Base-by-base conservation (phyloP, 148 eudicot genomes). In the Pouteria glomerata region DNA sequence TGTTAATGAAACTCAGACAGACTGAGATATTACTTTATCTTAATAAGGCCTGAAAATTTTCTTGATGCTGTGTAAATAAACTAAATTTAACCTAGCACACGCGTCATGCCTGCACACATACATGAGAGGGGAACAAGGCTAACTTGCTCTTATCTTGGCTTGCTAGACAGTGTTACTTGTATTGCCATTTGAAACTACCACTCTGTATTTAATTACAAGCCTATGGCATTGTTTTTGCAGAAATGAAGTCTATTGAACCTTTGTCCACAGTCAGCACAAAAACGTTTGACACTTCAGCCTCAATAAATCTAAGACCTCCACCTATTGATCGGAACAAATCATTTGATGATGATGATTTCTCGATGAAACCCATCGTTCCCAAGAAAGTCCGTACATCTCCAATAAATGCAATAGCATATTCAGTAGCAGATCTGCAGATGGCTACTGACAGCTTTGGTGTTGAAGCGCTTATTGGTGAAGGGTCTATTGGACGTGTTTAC, bases 371-470 rank as follows among this genome's bases (percentile, higher is more conserved):
- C 24, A 76, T 87, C 47, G 82, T 85, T 57, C 66, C 82, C 75
- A 95, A 88, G 87, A 88, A 85, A 80, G 82, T 79, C 31, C 77
- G 71, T 44, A 75, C 73, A 62, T 84, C 84, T 65, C 89, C 90
- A 6, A 74, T 80, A 70, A 81, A 88, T 82, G 89, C 88, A 33
- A 85, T 73, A 75, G 80, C 80, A 41, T 95, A 89, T 82, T 91
- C 98, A 47, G 84, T 95, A 72, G 98, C 98, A 53, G 98, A 95
- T 71, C 84, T 95, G 70, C 98, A 95, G 79, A 87, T 95, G 71
- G 97, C 97, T 37, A 95, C 98, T 3, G 89, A 80, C 64, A 95
- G 98, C 82, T 95, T 95, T 79, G 85, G 81, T 72, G 63, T 78
- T 51, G 98, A 95, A 23, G 86, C 89, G 72, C 89, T 91, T 61